Evolutionary conservation across 495 filamentous ascomycete genomes (phyloP).

Genomic region (Aspergillus bertholletiae): DNA sequence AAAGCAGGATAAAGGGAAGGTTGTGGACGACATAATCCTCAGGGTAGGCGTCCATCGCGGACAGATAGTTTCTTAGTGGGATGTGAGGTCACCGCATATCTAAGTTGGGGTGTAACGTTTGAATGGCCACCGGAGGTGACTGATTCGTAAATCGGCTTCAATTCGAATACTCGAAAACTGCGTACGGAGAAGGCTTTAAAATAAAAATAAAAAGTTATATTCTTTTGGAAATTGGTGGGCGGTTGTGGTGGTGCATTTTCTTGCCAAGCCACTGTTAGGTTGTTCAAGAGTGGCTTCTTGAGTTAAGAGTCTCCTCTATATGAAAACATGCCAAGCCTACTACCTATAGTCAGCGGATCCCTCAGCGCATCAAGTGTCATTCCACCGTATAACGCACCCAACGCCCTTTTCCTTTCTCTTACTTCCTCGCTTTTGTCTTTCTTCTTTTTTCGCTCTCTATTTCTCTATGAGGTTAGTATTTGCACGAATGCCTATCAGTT

Average conservation of each 20-base stretch:
- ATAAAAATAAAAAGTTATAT: neutral
- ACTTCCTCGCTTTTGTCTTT: too few species aligned
- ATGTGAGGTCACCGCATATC: slow-evolving; percentile 40
- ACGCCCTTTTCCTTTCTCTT: too few species aligned
- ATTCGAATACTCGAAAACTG: neutral
- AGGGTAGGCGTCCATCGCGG: slow-evolving; percentile 85
- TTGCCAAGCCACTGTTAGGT: neutral
- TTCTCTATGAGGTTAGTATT: too few species aligned
- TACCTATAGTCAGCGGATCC: neutral
- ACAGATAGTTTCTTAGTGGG: slow-evolving; percentile 23
- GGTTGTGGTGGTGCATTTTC: neutral
- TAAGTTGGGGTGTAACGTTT: slow-evolving; percentile 6
- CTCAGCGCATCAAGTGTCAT: neutral
- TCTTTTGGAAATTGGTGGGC: neutral
- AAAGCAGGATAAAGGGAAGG: slow-evolving; percentile 73
- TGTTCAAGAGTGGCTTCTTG: neutral
- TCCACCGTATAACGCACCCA: too few species aligned
- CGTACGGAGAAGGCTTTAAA: neutral
- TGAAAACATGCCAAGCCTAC: slow-evolving; percentile 10
- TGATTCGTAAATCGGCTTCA: neutral
- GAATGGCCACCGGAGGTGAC: neutral
- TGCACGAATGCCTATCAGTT: too few species aligned
- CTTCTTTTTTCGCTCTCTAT: too few species aligned
- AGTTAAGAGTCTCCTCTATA: neutral
- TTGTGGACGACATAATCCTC: slow-evolving; percentile 76